Evolutionary conservation across 148 eudicot genomes (phyloP), one percentile per base, ranked within the genome.

Genomic region (Heliamphora exappendiculata): DNA sequence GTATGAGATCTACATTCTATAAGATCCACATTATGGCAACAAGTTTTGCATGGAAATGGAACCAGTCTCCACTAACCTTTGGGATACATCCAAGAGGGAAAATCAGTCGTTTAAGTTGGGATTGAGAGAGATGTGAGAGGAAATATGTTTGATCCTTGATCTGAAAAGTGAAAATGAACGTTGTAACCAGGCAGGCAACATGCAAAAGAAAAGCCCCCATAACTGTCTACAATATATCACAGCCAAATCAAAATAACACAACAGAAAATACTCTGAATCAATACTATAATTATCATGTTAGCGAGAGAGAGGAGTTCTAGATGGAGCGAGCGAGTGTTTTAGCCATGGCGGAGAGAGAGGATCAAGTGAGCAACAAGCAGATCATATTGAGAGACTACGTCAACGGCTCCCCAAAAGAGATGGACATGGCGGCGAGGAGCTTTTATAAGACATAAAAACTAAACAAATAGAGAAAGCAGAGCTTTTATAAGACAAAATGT

Each of bases 61-160:
- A 77, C 49, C 59, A 7, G 33, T 72, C 70, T 53, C 22, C 19
- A 78, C 82, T 24, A 76, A 95, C 98, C 98, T 95, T 95, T 62
- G 92, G 81, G 22, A 88, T 81, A 82, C 88, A 84, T 65, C 97
- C 98, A 41, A 95, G 90, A 77, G 98, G 98, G 70, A 95, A 91
- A 41, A 95, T 75, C 72, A 95, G 88, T 20, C 93, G 84, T 73
- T 85, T 91, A 50, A 95, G 96, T 86, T 95, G 97, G 63, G 85
- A 69, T 83, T 92, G 97, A 64, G 94, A 92, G 63, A 95, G 97
- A 85, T 92, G 93, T 17, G 99, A 95, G 62, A 95, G 91, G 68
- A 95, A 95, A 81, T 95, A 95, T 7, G 99, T 95, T 83, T 95
- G 99, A 85, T 95, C 99, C 89, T 95, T 95, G 53, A 95, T 90